Percentiles rank a stretch among this genome's conserved stretches.
These are phyloP conservation scores for Luzula sylvatica DNA, from an alignment of 176 grass and related monocot genomes.

Conservation along the genomic window DNA sequence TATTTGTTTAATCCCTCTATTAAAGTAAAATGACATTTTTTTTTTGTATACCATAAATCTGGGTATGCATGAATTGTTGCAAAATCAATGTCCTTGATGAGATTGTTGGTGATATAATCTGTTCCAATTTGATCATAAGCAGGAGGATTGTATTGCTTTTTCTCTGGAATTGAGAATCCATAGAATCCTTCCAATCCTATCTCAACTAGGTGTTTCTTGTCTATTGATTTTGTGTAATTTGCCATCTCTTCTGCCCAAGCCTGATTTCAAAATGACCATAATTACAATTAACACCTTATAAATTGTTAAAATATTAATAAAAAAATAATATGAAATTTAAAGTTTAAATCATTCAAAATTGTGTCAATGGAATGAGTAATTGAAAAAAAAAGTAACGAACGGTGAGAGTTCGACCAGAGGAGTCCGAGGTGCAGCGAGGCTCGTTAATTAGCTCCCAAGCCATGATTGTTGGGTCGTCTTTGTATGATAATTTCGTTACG, in stretches of 20 bases:
- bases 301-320: too few relatives aligned
- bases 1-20: too few relatives aligned
- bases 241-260: conserved; percentile 87
- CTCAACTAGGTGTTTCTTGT: conserved; percentile 50
- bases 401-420: conserved; percentile 25
- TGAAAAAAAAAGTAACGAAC: conserved; percentile 1
- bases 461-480: conserved; percentile 66
- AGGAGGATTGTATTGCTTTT: conserved; percentile 44
- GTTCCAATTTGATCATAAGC: conserved; percentile 32
- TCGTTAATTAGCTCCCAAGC: conserved; percentile 96
- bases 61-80: conserved; percentile 90
- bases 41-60: conserved; percentile 50
- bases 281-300: neutral
- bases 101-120: conserved; percentile 47
- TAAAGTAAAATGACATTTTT: neutral
- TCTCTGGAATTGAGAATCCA: conserved; percentile 42
- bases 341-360: too few relatives aligned
- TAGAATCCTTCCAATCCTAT: conserved; percentile 82
- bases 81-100: conserved; percentile 45
- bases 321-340: too few relatives aligned
- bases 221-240: conserved; percentile 44
- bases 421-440: conserved; percentile 44
- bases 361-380: too few relatives aligned
- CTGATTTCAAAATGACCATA: conserved; percentile 25
- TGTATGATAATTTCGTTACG: conserved; percentile 48